Percentiles rank a stretch among this genome's conserved stretches.
Evolutionary conservation across 108 stramenopile genomes (phyloP).

Genomic region (Nitzschia palea): DNA sequence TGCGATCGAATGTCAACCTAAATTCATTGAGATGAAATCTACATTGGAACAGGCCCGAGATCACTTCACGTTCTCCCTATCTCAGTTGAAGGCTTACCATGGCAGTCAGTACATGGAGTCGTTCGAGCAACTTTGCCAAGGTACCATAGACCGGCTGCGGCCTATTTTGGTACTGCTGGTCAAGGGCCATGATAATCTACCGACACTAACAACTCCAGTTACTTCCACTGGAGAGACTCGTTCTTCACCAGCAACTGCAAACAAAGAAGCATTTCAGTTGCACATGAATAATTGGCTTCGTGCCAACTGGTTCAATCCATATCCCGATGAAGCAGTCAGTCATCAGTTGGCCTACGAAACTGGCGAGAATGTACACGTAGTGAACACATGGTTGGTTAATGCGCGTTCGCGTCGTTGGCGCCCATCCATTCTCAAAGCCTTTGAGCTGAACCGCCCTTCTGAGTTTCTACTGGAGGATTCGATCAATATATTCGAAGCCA

Average conservation of each 20-base stretch:
- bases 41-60: neutral
- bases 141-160: neutral
- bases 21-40: conserved; percentile 2
- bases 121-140: neutral
- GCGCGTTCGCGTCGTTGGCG: conserved; percentile 64
- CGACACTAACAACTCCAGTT: neutral
- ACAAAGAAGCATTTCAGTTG: conserved; percentile 3
- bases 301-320: conserved; percentile 50
- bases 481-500: conserved; percentile 36
- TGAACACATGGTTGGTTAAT: conserved; percentile 65
- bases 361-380: conserved; percentile 22
- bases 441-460: conserved; percentile 49
- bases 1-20: neutral
- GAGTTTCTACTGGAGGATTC: conserved; percentile 54
- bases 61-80: neutral
- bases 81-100: neutral
- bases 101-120: no score
- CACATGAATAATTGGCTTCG: conserved; percentile 39
- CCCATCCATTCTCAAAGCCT: conserved; percentile 46
- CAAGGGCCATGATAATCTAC: neutral
- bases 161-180: neutral
- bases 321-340: conserved; percentile 41
- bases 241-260: neutral
- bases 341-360: conserved; percentile 24
- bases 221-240: neutral